These are phyloP conservation scores for Penicillium parvum DNA, from an alignment of 495 filamentous ascomycete species.

Conservation along the genomic window DNA sequence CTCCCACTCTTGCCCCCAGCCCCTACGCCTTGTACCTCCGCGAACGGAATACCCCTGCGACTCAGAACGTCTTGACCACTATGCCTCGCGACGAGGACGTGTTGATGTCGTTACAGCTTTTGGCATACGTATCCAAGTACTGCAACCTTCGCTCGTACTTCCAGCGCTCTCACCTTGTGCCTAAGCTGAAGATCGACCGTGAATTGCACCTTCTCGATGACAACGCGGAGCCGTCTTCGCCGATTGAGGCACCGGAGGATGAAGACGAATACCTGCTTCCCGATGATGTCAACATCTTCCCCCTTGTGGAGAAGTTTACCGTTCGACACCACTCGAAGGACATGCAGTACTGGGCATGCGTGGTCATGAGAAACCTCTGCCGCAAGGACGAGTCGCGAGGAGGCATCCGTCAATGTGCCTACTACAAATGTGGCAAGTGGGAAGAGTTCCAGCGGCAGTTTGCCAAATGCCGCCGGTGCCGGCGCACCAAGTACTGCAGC, in stretches of 20 bases:
- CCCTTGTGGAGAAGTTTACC: slow-evolving; percentile 96
- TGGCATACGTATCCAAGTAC: slow-evolving; percentile 98
- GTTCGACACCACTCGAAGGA: slow-evolving; percentile 89
- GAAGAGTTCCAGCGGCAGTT: slow-evolving; percentile 94
- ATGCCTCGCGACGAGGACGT: slow-evolving; percentile 98
- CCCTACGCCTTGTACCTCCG: slow-evolving; percentile 71
- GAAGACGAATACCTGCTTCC: slow-evolving; percentile 90
- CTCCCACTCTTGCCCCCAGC: slow-evolving; percentile 64
- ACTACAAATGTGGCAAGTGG: slow-evolving; percentile 97
- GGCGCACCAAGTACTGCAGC: slow-evolving; percentile 98
- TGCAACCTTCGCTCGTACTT: slow-evolving; percentile 95
- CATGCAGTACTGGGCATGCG: slow-evolving; percentile 99
- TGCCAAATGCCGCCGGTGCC: slow-evolving; percentile 93
- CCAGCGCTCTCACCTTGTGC: slow-evolving; percentile 89
- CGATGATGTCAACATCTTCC: slow-evolving; percentile 97
- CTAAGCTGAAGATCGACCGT: slow-evolving; percentile 81
- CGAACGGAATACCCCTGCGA: slow-evolving; percentile 60
- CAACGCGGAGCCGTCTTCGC: slow-evolving; percentile 42
- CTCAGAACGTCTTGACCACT: slow-evolving; percentile 68
- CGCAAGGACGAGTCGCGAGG: slow-evolving; percentile 93
- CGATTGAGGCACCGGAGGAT: slow-evolving; percentile 52
- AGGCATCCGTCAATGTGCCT: slow-evolving; percentile 93
- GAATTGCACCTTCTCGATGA: slow-evolving; percentile 77
- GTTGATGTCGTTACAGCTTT: slow-evolving; percentile 93
- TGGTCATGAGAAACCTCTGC: slow-evolving; percentile 98